Conservation (phyloP, 2,329 filamentous ascomycete species). For the Capronia coronata region DNA sequence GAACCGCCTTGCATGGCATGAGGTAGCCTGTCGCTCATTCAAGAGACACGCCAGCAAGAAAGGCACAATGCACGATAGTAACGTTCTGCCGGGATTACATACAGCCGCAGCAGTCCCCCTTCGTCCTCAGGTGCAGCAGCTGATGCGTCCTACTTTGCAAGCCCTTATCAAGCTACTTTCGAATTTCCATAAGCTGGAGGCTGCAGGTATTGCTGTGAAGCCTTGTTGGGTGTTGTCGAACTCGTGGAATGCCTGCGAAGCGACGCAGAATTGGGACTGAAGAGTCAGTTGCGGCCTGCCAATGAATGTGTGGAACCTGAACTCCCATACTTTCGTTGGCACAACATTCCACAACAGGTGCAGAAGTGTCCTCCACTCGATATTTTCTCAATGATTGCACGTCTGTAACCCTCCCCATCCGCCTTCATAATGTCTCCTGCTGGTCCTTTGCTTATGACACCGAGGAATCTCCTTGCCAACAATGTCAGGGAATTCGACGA, state of each 20-base stretch:
- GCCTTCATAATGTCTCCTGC: slow-evolving; percentile 5
- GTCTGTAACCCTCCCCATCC: slow-evolving; percentile 10
- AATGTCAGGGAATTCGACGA: neutral
- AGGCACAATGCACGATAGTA: no score
- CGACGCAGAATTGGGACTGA: neutral
- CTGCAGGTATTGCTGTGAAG: neutral
- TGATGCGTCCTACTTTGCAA: no score
- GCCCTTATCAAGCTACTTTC: neutral
- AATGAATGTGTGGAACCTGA: neutral
- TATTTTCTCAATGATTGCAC: slow-evolving; percentile 15
- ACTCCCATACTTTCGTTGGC: slow-evolving; percentile 25
- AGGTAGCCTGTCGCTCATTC: no score
- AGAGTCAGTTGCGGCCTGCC: neutral
- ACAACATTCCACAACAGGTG: slow-evolving; percentile 25
- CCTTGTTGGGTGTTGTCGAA: neutral
- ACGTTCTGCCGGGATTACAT: no score
- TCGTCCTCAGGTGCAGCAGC: no score
- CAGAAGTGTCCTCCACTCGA: slow-evolving; percentile 4
- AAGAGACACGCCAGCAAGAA: no score
- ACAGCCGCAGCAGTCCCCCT: no score
- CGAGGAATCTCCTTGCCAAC: slow-evolving; percentile 13
- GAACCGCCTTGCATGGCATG: no score
- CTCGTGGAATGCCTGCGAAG: neutral
- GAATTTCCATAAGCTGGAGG: neutral
- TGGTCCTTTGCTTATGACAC: slow-evolving; percentile 16